A percentile compares a stretch with the other conserved stretches of the same genome.
phyloP scores from a whole-genome alignment of 148 eudicot genomes.

The Nyssa sinensis region DNA sequence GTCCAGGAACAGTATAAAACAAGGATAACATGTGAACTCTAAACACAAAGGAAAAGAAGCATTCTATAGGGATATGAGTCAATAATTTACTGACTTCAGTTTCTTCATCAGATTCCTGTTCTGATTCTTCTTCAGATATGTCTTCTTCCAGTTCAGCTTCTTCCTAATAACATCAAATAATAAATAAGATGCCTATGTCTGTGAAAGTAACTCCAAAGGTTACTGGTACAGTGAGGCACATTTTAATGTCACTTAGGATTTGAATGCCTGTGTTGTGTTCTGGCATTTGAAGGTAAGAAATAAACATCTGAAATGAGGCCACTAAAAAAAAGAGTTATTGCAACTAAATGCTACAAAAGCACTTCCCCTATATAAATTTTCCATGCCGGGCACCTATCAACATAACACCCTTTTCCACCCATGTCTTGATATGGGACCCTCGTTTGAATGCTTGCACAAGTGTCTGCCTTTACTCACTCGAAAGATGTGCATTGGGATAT shows the following conservation, averaged over 20 bases:
- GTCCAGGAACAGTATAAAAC: no score
- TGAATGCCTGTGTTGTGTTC: no score
- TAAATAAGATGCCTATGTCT: neutral
- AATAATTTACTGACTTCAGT: constrained; percentile 38
- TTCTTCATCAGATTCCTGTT: constrained; percentile 59
- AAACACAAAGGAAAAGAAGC: neutral
- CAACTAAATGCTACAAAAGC: neutral
- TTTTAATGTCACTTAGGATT: neutral
- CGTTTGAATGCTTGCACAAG: neutral
- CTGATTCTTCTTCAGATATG: constrained; percentile 74
- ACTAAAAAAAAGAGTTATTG: neutral
- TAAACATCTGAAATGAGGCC: neutral
- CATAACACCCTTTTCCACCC: neutral
- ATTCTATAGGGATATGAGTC: neutral
- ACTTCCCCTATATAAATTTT: neutral
- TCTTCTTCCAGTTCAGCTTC: constrained; percentile 39
- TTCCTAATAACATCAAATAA: neutral
- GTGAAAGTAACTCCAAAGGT: neutral
- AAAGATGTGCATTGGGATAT: no score
- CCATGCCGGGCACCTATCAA: neutral
- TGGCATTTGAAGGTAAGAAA: neutral
- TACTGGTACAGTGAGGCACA: no score
- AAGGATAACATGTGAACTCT: neutral
- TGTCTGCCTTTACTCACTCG: no score
- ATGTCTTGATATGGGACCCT: neutral